Base-by-base conservation (phyloP, 257 asterid genomes). In the Gentiana straminea region DNA sequence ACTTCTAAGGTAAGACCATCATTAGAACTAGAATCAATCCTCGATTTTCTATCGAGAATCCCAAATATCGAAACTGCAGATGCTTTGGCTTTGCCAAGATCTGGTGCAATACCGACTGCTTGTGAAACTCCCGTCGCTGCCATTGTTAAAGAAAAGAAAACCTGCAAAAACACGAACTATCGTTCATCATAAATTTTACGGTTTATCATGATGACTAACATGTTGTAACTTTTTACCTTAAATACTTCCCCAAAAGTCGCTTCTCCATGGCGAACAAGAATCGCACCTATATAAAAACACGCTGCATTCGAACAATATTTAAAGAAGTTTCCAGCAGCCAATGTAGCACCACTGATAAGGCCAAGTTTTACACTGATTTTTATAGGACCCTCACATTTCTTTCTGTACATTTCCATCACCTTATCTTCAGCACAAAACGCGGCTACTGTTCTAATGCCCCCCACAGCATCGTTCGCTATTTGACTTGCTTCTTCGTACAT, bases 401-500 rank as follows among this genome's bases (percentile, higher is more conserved):
- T 54, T 75, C 79, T 75, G 35, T 82, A 87, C 74, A 66, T 78
- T 55, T 69, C 77, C 73, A 84, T 78, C 63, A 84, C 85, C 63
- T 75, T 84, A 39, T 80, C 88, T 61, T 87, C 96, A 8, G 94
- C 93, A 44, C 88, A 69, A 57, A 84, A 87, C 4, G 96, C 84
- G 5, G 89, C 86, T 63, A 87, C 96, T 2, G 96, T 84, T 73
- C 96, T 80, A 50, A 87, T 82, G 61, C 94, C 72, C 51, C 94
- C 70, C 4, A 87, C 94, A 1, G 96, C 96, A 49, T 87, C 96
- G 5, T 77, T 87, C 33, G 96, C 96, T 41, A 84, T 78, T 63
- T 87, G 96, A 50, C 96, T 87, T 7, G 96, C 96, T 79, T 82
- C 94, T 69, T 87, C 93, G 43, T 87, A 87, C 94, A 77, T 82